Percentiles rank a stretch among this genome's conserved stretches.
Conservation (phyloP, 1,284 basidiomycete genomes). For the Leucoagaricus sp. region DNA sequence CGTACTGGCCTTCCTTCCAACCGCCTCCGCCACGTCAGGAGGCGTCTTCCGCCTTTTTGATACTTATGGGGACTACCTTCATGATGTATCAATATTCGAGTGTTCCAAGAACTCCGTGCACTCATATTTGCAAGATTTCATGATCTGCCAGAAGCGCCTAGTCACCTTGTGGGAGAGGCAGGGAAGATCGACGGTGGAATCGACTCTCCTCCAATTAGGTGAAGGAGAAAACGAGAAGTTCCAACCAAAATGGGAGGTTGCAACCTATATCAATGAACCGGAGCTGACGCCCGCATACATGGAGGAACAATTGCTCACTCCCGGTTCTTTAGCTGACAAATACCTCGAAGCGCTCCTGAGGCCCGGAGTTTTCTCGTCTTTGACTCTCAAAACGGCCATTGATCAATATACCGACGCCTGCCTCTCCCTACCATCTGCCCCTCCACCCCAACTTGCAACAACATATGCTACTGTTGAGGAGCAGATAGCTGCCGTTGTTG, state of each 20-base stretch:
- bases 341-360: constrained; percentile 83
- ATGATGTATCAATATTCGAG: constrained; percentile 55
- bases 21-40: constrained; percentile 60
- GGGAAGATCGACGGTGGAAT: constrained; percentile 72
- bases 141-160: constrained; percentile 51
- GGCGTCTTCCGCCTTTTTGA: constrained; percentile 70
- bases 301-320: constrained; percentile 75
- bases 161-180: constrained; percentile 77
- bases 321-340: constrained; percentile 74
- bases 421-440: constrained; percentile 62
- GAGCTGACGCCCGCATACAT: constrained; percentile 85
- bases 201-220: constrained; percentile 45
- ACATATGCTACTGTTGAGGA: constrained; percentile 71
- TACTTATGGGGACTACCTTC: constrained; percentile 54
- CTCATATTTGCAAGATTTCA: constrained; percentile 77
- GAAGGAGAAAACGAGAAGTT: constrained; percentile 32
- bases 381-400: constrained; percentile 79
- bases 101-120: constrained; percentile 60
- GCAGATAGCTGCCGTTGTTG: constrained; percentile 84
- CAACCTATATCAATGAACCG: constrained; percentile 62
- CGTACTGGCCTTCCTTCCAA: constrained; percentile 69
- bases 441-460: constrained; percentile 53
- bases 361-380: constrained; percentile 84
- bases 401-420: constrained; percentile 79
- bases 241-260: constrained; percentile 50